Base-by-base conservation (phyloP, 768 basidiomycete genomes). In the Zangia roseola region DNA sequence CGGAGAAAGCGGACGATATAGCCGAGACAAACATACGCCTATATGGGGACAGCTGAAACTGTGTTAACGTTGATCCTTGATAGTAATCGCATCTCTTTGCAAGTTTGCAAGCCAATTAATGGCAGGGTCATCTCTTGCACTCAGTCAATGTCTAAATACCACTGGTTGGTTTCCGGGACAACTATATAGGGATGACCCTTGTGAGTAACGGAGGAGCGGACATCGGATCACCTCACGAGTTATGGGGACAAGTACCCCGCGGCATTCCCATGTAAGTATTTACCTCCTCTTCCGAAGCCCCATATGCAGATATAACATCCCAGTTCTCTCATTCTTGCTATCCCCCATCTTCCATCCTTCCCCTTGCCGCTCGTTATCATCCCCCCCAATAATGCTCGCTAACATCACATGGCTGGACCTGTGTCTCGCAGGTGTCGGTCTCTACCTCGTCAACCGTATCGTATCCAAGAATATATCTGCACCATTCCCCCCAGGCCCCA, bases 401-500 rank as follows among this genome's bases (percentile, higher is more conserved):
- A 56, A 44, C 38, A n/a, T 59, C 16, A 66, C 66, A 28, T 68
- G 66, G 67, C 40, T 68, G 2, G 67, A 70, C 45, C 44, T 68
- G 0, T 64, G 61, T 52, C 59, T 69, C 21, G 68, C 66, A 16
- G 64, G 59, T 3, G 54, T 57, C 35, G 60, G 66, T 5, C 39
- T 68, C 24, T 66, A 66, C 36, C 25, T 68, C 13, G 34, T 70
- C 40, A 66, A 59, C n/a, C 56, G 47, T 47, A n/a, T 57, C 0
- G 14, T 66, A 7, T 12, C 54, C 12, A 62, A 57, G 43, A 66
- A 40, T 24, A 51, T 42, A 7, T 59, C 45, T 6, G 61, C 62
- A 0, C 67, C 66, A 3, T 59, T 73, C 26, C 78, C 78, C 23
- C 78, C 78, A 1, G 78, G 78, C 3, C 78, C 78, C 6, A 70